Conservation (phyloP, 805 yeast species). For the Jamesozyma spencerorum region DNA sequence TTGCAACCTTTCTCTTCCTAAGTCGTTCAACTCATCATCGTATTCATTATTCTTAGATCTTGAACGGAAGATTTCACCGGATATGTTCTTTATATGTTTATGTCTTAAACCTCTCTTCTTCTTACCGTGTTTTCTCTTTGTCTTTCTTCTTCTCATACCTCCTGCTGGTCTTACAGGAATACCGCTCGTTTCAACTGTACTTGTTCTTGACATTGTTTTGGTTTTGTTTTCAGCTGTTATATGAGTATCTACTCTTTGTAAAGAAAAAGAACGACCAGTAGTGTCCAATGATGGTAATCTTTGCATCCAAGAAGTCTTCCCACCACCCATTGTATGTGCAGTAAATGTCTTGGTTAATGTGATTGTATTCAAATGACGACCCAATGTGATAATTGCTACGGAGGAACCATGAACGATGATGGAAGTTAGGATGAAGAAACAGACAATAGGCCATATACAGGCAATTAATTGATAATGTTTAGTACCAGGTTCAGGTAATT, state of each 20-base stretch:
- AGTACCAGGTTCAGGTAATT: conserved; percentile 38
- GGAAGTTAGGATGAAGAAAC: conserved; percentile 72
- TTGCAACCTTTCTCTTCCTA: conserved; percentile 31
- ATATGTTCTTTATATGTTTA: conserved; percentile 5
- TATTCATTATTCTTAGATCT: conserved; percentile 10
- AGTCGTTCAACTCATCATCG: conserved; percentile 23
- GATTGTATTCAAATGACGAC: conserved; percentile 83
- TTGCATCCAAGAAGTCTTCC: conserved; percentile 65
- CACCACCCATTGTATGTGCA: conserved; percentile 46
- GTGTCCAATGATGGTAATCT: conserved; percentile 73
- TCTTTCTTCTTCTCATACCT: conserved; percentile 51
- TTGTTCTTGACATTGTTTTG: conserved; percentile 22
- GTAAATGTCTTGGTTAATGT: conserved; percentile 88
- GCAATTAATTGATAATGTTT: conserved; percentile 53
- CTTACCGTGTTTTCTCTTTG: conserved; percentile 28
- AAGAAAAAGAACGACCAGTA: conserved; percentile 62
- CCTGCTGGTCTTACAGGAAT: conserved; percentile 64
- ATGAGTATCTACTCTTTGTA: conserved; percentile 69
- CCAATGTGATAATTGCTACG: conserved; percentile 64
- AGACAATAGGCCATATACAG: conserved; percentile 72
- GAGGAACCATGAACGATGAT: conserved; percentile 88
- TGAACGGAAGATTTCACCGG: conserved; percentile 5
- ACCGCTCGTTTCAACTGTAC: conserved; percentile 54
- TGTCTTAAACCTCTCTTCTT: conserved; percentile 28
- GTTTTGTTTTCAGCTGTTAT: conserved; percentile 18